Evolutionary conservation across 768 basidiomycete species (phyloP).

Genomic region (Lepiota venenata): DNA sequence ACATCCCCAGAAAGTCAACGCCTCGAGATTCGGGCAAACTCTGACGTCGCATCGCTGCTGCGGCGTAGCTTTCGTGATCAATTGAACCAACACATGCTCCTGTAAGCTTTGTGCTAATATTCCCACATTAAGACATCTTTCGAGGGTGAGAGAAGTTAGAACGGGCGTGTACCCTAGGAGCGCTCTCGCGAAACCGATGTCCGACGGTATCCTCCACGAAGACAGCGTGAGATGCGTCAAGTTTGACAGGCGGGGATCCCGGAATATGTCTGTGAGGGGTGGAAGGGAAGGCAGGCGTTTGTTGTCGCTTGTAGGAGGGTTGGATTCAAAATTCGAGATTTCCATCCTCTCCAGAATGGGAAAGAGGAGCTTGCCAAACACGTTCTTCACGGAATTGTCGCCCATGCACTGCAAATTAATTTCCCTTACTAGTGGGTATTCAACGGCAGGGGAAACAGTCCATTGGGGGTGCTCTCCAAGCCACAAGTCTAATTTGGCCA

Average conservation of each 20-base stretch:
- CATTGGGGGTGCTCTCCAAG: slow-evolving; percentile 27
- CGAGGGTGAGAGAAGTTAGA: slow-evolving; percentile 44
- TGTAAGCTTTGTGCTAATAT: slow-evolving; percentile 38
- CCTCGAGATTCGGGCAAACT: slow-evolving; percentile 47
- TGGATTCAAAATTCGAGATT: slow-evolving; percentile 30
- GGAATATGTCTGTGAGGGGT: slow-evolving; percentile 49
- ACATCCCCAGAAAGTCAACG: slow-evolving; percentile 51
- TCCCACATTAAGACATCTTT: slow-evolving; percentile 40
- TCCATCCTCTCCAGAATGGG: slow-evolving; percentile 43
- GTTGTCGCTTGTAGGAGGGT: slow-evolving; percentile 17
- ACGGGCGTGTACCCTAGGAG: slow-evolving; percentile 52
- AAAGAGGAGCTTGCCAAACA: slow-evolving; percentile 41
- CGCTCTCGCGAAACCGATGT: slow-evolving; percentile 31
- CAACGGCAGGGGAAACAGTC: slow-evolving; percentile 15
- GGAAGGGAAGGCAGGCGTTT: slow-evolving; percentile 33
- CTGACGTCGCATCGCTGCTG: slow-evolving; percentile 33
- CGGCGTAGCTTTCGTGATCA: neutral
- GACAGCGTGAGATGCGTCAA: slow-evolving; percentile 51
- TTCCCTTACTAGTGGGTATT: slow-evolving; percentile 34
- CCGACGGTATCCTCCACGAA: slow-evolving; percentile 37
- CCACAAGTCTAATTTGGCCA: slow-evolving; percentile 42
- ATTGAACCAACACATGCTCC: slow-evolving; percentile 21
- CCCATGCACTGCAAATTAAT: slow-evolving; percentile 39
- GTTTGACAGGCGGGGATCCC: slow-evolving; percentile 49
- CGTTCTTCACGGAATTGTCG: slow-evolving; percentile 33